Evolutionary conservation across 192 early-diverging fungal species (phyloP), one percentile per base, ranked within the genome.

Genomic region (Coemansia sp.): DNA sequence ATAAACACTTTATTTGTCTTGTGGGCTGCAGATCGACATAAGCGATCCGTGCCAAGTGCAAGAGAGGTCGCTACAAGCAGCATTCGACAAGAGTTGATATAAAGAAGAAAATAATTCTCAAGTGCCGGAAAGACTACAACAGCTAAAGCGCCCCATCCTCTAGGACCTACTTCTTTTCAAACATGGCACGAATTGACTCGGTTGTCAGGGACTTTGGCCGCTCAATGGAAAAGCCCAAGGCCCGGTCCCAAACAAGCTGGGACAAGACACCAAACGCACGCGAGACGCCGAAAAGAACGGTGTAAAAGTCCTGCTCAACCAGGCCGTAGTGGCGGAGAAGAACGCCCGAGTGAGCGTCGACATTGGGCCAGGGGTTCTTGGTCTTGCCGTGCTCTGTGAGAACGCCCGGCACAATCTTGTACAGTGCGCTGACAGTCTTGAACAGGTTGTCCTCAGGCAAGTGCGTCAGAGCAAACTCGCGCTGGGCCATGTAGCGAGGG

Each of bases 321-420:
- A 99, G 83, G 50, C 92, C 92, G 72, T 88, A 99, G 86, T 95
- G 90, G 65, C 91, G 88, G 56, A 99, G 84, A 17, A 99, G 86
- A 63, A 95, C 92, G 77, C 96, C 96, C 47, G 88, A 91, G 89
- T 99, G 96, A 41, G 94, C 94, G 71, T 99, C 96, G 34, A 99
- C 94, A 78, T 99, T 99, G 78, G 96, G 96, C 90, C 90, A 99
- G 56, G 96, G 96, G 89, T 99, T 99, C 89, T 95, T 97, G 86
- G 93, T 97, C 88, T 97, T 99, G 62, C 96, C 96, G 81, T 99
- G 96, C 83, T 99, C 92, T 52, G 87, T 92, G 34, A 99, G 82
- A 42, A 97, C 90, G 50, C 87, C 89, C 10, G 96, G 96, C 15
- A 89, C 92, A 48, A 99, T 91, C 83, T 93, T 94, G 89, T 97